Conservation (phyloP, 352 stramenopile genomes). For the Globisporangium yorkense region DNA sequence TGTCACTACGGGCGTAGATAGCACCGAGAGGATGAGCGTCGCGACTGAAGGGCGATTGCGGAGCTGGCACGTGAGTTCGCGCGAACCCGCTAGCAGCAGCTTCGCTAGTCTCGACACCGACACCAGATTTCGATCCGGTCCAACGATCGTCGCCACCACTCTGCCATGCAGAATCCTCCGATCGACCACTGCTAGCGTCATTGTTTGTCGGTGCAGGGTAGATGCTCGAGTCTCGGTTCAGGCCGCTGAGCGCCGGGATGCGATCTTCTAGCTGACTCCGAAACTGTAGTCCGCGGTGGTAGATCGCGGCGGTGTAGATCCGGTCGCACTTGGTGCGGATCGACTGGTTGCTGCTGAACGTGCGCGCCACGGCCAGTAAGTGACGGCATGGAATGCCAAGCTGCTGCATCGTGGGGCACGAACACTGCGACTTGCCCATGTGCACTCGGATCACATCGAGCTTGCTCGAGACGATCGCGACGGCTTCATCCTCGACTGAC, state of each 20-base stretch:
- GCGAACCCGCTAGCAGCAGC: neutral
- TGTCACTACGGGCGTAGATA: neutral
- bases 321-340: slow-evolving; percentile 57
- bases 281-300: slow-evolving; percentile 14
- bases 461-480: slow-evolving; percentile 66
- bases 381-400: slow-evolving; percentile 73
- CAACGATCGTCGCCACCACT: neutral
- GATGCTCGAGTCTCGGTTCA: slow-evolving; percentile 15
- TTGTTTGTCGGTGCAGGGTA: slow-evolving; percentile 6
- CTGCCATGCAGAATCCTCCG: neutral
- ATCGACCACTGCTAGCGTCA: neutral
- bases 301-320: slow-evolving; percentile 67
- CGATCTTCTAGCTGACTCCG: slow-evolving; percentile 8
- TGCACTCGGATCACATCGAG: slow-evolving; percentile 57
- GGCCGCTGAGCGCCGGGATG: slow-evolving; percentile 8
- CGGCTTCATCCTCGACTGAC: slow-evolving; percentile 42
- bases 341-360: slow-evolving; percentile 50
- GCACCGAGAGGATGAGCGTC: too few relatives aligned
- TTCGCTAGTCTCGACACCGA: neutral
- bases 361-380: slow-evolving; percentile 57
- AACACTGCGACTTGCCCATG: slow-evolving; percentile 50
- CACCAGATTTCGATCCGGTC: too few relatives aligned
- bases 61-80: neutral
- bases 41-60: neutral
- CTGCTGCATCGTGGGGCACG: slow-evolving; percentile 66